A percentile compares a stretch with the other conserved stretches of the same genome.
phyloP scores from a whole-genome alignment of 352 stramenopile species.

The Globisporangium spinosum region DNA sequence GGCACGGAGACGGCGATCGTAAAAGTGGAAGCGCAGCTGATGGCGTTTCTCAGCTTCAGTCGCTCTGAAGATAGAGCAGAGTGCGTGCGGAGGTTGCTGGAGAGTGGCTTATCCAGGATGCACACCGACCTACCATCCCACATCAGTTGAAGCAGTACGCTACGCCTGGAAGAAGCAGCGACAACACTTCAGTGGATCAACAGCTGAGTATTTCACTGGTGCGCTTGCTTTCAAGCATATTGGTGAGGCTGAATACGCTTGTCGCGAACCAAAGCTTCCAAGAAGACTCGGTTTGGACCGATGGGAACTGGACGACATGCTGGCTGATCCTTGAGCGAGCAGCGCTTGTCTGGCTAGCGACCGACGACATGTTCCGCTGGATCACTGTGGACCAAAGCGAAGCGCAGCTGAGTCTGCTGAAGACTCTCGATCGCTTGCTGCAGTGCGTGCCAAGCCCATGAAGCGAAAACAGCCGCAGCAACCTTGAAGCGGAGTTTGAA shows the following conservation, averaged over 20 bases:
- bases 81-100: slow-evolving; percentile 19
- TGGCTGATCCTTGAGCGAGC: slow-evolving; percentile 41
- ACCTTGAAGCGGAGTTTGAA: background rate
- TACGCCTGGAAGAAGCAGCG: background rate
- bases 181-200: slow-evolving; percentile 33
- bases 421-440: slow-evolving; percentile 29
- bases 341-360: slow-evolving; percentile 43
- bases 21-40: slow-evolving; percentile 28
- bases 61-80: background rate
- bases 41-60: slow-evolving; percentile 24
- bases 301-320: slow-evolving; percentile 10
- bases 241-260: background rate
- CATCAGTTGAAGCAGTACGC: background rate
- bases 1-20: slow-evolving; percentile 21
- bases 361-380: slow-evolving; percentile 71
- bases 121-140: slow-evolving; percentile 20
- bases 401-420: slow-evolving; percentile 33
- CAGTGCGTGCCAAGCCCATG: slow-evolving; percentile 1
- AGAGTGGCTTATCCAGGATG: slow-evolving; percentile 21
- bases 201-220: slow-evolving; percentile 51
- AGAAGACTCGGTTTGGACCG: background rate
- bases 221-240: slow-evolving; percentile 34
- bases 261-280: background rate
- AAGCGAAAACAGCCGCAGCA: background rate
- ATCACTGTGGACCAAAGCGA: slow-evolving; percentile 46